Evolutionary conservation across 2,329 filamentous ascomycete species (phyloP).

Genomic region (Endothia cerciana): DNA sequence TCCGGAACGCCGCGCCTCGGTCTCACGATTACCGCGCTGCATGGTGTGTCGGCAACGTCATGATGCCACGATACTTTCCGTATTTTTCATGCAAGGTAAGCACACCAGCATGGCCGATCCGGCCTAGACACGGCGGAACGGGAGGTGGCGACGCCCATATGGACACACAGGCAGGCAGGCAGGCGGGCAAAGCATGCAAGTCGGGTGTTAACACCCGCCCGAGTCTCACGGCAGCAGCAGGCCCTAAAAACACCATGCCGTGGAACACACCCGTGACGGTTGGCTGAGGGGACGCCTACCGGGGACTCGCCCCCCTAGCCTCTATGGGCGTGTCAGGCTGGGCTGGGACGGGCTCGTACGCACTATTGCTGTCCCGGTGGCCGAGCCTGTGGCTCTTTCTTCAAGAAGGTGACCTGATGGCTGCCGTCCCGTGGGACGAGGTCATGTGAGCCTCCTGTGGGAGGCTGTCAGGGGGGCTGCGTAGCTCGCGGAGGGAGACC

Average conservation of each 20-base stretch:
- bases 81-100: background rate
- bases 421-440: background rate
- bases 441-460: conserved; percentile 10
- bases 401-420: background rate
- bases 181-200: conserved; percentile 2
- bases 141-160: background rate
- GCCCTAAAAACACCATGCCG: conserved; percentile 23
- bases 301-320: too few relatives aligned
- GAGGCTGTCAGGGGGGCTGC: background rate
- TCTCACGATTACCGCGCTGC: too few relatives aligned
- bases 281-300: too few relatives aligned
- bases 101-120: background rate
- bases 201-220: conserved; percentile 19
- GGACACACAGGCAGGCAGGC: background rate
- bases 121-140: background rate
- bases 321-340: background rate
- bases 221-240: conserved; percentile 22
- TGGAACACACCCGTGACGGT: conserved; percentile 9
- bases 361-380: too few relatives aligned
- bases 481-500: background rate
- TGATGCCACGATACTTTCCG: background rate
- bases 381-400: background rate
- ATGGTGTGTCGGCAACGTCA: background rate
- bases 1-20: too few relatives aligned
- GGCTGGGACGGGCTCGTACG: too few relatives aligned